Evolutionary conservation across 306 rosid genomes (phyloP), one percentile per base, ranked within the genome.

Genomic region (Bauhinia variegata): DNA sequence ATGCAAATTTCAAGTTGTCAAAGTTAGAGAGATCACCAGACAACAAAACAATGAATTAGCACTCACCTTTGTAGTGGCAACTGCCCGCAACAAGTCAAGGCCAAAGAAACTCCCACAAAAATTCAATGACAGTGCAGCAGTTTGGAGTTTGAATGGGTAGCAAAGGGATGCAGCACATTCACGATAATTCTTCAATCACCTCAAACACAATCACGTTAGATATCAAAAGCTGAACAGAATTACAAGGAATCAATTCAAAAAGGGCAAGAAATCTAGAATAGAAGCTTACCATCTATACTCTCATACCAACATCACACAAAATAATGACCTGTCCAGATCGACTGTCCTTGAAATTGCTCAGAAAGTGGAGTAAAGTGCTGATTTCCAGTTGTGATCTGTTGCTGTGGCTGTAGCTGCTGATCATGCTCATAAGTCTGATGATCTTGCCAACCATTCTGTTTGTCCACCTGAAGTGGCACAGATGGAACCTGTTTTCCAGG

Each of bases 321-420:
- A 78, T 83, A 77, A 72, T 81, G 96, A 77, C 89, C 95, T 13
- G 88, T 81, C 99, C 93, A 86, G 34, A 78, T 74, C 34, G 96
- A 84, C 81, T 88, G 96, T 80, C 96, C 99, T 77, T 87, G 95
- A 80, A 76, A 82, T 77, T 88, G 97, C 77, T 90, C 96, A 69
- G 97, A 89, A 68, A 71, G 78, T 31, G 87, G 70, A 75, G 76
- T 81, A 54, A 74, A 62, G 42, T 70, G 86, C 77, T 83, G 97
- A 84, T 78, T 85, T 63, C 88, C 96, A 65, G 81, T 76, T 10
- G 79, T 31, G 58, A 76, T 74, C 57, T 77, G 89, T 60, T 80
- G 89, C 73, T 83, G 96, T 42, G 70, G 85, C 79, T 74, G 89
- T 68, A 58, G 65, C 80, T 84, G 97, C 83, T 84, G 91, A 76